Conservation (phyloP, 2,329 filamentous ascomycete genomes). For the Hortaea sp. region DNA sequence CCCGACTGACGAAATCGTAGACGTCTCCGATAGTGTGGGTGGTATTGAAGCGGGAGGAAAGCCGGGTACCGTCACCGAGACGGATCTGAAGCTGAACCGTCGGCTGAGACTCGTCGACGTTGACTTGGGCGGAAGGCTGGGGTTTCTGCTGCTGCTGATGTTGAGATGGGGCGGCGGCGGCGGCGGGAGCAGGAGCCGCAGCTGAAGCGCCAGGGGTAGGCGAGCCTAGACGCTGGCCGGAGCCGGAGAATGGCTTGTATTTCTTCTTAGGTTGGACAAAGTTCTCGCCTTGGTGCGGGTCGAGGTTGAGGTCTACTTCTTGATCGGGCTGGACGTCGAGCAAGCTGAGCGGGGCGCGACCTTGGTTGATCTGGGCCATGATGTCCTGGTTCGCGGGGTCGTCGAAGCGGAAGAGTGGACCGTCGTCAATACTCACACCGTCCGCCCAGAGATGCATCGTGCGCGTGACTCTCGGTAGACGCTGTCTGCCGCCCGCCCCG, state of each 20-base stretch:
- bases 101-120: conserved; percentile 57
- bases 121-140: conserved; percentile 29
- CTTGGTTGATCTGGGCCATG: conserved; percentile 64
- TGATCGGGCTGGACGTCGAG: conserved; percentile 68
- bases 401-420: conserved; percentile 65
- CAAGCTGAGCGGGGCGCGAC: conserved; percentile 65
- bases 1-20: conserved; percentile 62
- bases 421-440: conserved; percentile 78
- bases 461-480: conserved; percentile 47
- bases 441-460: conserved; percentile 72
- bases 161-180: conserved; percentile 5
- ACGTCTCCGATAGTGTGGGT: conserved; percentile 68
- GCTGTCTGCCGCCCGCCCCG: conserved; percentile 25
- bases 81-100: conserved; percentile 65
- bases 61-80: conserved; percentile 64
- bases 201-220: conserved; percentile 57
- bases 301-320: conserved; percentile 67
- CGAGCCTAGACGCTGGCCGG: conserved; percentile 64
- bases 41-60: conserved; percentile 74
- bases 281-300: conserved; percentile 62
- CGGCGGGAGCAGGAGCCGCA: conserved; percentile 14
- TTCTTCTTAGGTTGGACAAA: conserved; percentile 64
- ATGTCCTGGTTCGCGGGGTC: conserved; percentile 65
- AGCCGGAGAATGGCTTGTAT: conserved; percentile 65
- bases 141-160: conserved; percentile 26